Conservation (phyloP, 2,329 filamentous ascomycete species). For the Dryadomyces quercus-mongolicae region DNA sequence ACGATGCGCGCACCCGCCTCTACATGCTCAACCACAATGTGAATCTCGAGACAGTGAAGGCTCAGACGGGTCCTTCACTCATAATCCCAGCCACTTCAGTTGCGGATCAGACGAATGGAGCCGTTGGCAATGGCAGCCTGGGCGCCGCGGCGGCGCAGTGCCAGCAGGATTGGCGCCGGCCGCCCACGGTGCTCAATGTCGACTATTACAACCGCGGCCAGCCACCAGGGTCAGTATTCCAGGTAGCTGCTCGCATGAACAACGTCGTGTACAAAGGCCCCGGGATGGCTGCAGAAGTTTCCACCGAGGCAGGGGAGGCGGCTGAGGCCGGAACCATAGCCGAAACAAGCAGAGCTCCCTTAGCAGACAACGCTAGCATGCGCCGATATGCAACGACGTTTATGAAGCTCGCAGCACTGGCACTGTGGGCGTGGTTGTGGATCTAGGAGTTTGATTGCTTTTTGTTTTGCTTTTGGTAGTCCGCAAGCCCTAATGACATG, state of each 20-base stretch:
- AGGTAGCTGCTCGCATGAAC: slow-evolving; percentile 58
- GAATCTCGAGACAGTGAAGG: slow-evolving; percentile 62
- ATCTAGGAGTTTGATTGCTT: too few species aligned
- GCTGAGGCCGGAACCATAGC: neutral
- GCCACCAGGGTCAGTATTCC: slow-evolving; percentile 60
- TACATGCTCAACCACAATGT: slow-evolving; percentile 89
- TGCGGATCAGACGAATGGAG: slow-evolving; percentile 61
- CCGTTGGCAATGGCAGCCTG: slow-evolving; percentile 51
- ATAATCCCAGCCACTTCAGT: slow-evolving; percentile 60
- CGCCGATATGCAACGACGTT: too few species aligned
- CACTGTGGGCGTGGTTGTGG: neutral
- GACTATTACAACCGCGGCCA: slow-evolving; percentile 72
- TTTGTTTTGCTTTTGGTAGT: too few species aligned
- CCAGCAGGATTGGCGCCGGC: slow-evolving; percentile 44
- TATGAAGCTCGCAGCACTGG: too few species aligned
- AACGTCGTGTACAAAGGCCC: slow-evolving; percentile 52
- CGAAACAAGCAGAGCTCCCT: neutral
- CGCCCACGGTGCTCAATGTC: slow-evolving; percentile 70
- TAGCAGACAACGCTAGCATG: neutral
- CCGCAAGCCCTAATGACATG: too few species aligned
- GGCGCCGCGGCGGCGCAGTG: slow-evolving; percentile 55
- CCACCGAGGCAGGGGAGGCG: too few species aligned
- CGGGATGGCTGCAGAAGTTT: too few species aligned
- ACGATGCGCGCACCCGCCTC: slow-evolving; percentile 47
- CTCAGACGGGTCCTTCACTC: slow-evolving; percentile 49